Conservation (phyloP, 2,329 filamentous ascomycete genomes). For the Colletotrichum nymphaeae region DNA sequence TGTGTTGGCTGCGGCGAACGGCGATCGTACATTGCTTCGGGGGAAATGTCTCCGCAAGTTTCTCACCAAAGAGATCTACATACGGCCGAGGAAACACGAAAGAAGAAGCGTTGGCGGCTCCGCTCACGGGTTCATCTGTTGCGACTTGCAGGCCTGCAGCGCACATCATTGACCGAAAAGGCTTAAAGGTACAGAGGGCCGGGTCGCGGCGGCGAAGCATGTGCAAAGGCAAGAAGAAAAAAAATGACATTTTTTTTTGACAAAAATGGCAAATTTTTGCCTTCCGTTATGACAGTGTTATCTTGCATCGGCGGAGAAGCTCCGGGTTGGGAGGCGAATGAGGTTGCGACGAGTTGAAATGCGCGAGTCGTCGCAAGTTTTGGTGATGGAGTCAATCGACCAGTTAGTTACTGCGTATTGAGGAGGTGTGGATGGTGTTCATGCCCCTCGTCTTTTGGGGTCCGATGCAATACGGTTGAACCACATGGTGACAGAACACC, state of each 20-base stretch:
- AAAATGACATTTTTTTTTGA: too few relatives aligned
- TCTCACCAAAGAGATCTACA: constrained; percentile 16
- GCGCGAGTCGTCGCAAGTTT: not conserved
- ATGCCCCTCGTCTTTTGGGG: not conserved
- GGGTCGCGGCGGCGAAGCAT: not conserved
- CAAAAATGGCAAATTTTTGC: too few relatives aligned
- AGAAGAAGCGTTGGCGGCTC: not conserved
- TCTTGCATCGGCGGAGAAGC: not conserved
- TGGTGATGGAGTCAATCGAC: too few relatives aligned
- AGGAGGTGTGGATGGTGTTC: not conserved
- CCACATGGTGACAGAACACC: not conserved
- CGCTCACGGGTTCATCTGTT: not conserved
- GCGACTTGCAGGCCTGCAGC: not conserved
- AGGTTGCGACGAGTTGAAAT: not conserved
- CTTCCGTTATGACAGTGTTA: too few relatives aligned
- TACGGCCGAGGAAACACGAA: not conserved
- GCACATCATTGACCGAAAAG: not conserved
- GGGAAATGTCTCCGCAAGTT: constrained; percentile 5
- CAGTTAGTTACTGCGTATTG: not conserved
- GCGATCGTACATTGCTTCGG: constrained; percentile 21
- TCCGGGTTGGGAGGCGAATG: not conserved
- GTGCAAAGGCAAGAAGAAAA: not conserved
- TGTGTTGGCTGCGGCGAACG: constrained; percentile 11
- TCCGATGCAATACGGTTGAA: not conserved
- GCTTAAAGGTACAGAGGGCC: not conserved